These are phyloP conservation scores for Penicillium cinerascens DNA, from an alignment of 495 filamentous ascomycete genomes.

Conservation along the genomic window DNA sequence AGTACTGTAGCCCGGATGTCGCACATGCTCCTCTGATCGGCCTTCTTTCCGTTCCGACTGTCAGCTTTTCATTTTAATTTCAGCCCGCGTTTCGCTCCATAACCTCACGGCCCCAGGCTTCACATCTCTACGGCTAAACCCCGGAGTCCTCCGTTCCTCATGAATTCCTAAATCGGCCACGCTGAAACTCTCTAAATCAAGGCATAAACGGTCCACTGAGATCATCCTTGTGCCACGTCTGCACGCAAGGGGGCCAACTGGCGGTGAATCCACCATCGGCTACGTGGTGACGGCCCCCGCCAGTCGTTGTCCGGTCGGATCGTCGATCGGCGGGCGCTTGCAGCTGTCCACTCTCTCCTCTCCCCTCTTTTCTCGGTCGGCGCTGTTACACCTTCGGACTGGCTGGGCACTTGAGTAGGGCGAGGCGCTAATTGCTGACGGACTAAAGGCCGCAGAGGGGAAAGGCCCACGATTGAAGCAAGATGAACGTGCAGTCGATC, in stretches of 20 bases:
- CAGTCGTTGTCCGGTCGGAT: conserved; percentile 31
- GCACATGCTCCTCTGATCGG: conserved; percentile 4
- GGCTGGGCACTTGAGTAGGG: too few species aligned
- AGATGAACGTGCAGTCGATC: conserved; percentile 36
- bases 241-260: conserved; percentile 29
- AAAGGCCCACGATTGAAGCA: conserved; percentile 3
- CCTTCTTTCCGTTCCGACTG: not conserved
- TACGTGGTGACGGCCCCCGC: conserved; percentile 28
- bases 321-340: conserved; percentile 31
- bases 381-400: conserved; percentile 29
- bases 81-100: too few species aligned
- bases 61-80: conserved; percentile 1
- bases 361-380: too few species aligned
- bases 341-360: conserved; percentile 2
- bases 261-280: conserved; percentile 28
- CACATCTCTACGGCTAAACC: not conserved
- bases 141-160: not conserved
- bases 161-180: too few species aligned
- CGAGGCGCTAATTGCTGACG: not conserved
- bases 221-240: conserved; percentile 19
- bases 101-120: too few species aligned
- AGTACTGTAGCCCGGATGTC: conserved; percentile 12
- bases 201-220: too few species aligned
- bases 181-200: too few species aligned
- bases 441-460: conserved; percentile 9